Evolutionary conservation across 2,329 filamentous ascomycete genomes (phyloP).

Genomic region (Aureobasidium sp.): DNA sequence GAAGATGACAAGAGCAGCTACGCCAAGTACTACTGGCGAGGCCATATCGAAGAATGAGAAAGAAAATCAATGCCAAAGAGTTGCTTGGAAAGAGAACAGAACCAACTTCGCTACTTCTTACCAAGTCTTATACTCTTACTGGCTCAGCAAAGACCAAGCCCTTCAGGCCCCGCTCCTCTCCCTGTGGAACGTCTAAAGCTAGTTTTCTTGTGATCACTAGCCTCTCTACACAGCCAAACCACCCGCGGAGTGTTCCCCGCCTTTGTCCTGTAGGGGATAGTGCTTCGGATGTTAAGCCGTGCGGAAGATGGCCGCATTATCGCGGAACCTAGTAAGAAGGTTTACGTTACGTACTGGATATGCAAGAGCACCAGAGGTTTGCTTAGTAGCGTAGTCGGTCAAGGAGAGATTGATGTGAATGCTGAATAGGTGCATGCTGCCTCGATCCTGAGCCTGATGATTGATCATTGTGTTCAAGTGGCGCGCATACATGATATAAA

Average conservation of each 20-base stretch:
- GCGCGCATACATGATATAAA: neutral
- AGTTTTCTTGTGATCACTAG: neutral
- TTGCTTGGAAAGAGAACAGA: neutral
- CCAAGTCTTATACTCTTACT: constrained; percentile 9
- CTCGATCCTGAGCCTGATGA: neutral
- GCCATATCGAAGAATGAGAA: constrained; percentile 16
- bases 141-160: constrained; percentile 1
- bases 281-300: neutral
- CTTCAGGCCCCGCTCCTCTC: neutral
- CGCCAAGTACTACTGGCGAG: constrained; percentile 30
- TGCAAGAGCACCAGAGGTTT: neutral
- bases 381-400: neutral
- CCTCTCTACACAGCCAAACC: neutral
- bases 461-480: neutral
- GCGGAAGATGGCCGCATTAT: neutral
- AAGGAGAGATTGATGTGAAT: neutral
- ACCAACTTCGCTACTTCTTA: neutral
- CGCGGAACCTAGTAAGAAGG: neutral
- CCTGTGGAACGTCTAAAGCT: neutral
- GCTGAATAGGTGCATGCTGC: neutral
- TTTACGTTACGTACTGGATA: neutral
- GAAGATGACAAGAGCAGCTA: constrained; percentile 32
- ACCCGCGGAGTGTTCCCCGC: neutral
- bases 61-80: neutral
- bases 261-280: neutral